Percentiles rank a stretch among this genome's conserved stretches.
phyloP scores from a whole-genome alignment of 1,139 yeast species.

The Yamadazyma membranifaciens region DNA sequence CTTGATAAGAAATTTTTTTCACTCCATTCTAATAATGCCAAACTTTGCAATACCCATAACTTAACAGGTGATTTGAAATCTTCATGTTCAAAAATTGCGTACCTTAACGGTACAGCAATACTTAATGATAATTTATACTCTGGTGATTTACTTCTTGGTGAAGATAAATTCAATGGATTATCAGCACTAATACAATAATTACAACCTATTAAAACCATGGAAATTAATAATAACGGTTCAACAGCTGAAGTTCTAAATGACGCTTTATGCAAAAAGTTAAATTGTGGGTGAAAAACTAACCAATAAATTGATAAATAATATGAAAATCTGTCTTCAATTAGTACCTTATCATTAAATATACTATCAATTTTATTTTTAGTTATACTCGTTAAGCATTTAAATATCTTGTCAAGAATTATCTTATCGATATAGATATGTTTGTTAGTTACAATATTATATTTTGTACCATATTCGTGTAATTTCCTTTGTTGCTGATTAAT shows the following conservation, averaged over 20 bases:
- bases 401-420: constrained; percentile 14
- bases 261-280: constrained; percentile 60
- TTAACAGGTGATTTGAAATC: constrained; percentile 62
- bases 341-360: constrained; percentile 20
- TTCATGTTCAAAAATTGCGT: constrained; percentile 57
- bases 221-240: constrained; percentile 55
- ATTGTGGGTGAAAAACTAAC: constrained; percentile 62
- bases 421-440: constrained; percentile 30
- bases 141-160: constrained; percentile 20
- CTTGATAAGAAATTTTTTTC: constrained; percentile 66
- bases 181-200: constrained; percentile 23
- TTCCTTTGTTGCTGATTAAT: constrained; percentile 9
- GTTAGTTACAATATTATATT: constrained; percentile 24
- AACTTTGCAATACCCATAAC: constrained; percentile 67
- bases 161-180: constrained; percentile 14
- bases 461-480: constrained; percentile 15
- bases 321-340: constrained; percentile 32
- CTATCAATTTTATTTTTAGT: constrained; percentile 20
- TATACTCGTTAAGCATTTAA: constrained; percentile 16
- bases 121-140: constrained; percentile 31
- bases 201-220: constrained; percentile 61
- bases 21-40: constrained; percentile 61
- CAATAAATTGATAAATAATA: constrained; percentile 46
- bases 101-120: constrained; percentile 65
- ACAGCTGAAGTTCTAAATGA: constrained; percentile 55